These are phyloP conservation scores for Spongispora temasekensis DNA, from an alignment of 1,284 basidiomycete genomes.

Conservation along the genomic window DNA sequence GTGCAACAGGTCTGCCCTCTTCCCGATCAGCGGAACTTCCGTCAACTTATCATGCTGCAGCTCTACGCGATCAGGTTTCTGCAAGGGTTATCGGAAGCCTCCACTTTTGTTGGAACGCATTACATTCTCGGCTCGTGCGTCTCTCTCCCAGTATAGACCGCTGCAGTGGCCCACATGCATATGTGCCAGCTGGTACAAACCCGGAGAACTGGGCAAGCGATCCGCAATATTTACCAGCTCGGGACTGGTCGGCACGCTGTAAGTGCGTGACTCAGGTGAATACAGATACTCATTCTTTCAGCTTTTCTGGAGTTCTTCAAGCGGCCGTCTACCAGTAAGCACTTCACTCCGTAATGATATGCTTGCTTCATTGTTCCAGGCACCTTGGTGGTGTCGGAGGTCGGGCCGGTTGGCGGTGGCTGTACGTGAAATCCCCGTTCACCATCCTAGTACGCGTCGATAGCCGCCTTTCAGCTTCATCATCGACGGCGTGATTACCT, in stretches of 20 bases:
- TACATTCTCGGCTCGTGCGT: conserved; percentile 70
- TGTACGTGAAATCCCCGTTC: conserved; percentile 42
- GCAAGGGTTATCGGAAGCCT: conserved; percentile 72
- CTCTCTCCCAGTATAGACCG: background rate
- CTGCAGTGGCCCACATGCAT: background rate
- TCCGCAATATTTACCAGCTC: conserved; percentile 73
- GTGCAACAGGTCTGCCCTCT: conserved; percentile 49
- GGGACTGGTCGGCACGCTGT: conserved; percentile 66
- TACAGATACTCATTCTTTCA: conserved; percentile 24
- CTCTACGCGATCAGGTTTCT: conserved; percentile 75
- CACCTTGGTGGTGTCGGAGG: conserved; percentile 60
- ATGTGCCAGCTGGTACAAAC: conserved; percentile 64
- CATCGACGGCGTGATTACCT: conserved; percentile 71
- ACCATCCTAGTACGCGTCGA: background rate
- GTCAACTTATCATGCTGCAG: conserved; percentile 36
- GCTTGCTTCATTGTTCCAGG: conserved; percentile 21
- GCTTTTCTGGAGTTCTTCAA: conserved; percentile 74
- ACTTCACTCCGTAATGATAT: background rate
- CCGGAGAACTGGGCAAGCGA: conserved; percentile 67
- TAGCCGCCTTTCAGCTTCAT: conserved; percentile 51
- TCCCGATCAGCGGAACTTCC: background rate
- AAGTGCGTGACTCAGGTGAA: conserved; percentile 17
- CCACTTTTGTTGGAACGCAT: conserved; percentile 75
- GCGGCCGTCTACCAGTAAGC: conserved; percentile 60
- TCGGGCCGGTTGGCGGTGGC: conserved; percentile 71